A percentile compares a stretch with the other conserved stretches of the same genome.
Evolutionary conservation across 495 filamentous ascomycete species (phyloP).

Genomic region (Aspergillus carlsbadensis): DNA sequence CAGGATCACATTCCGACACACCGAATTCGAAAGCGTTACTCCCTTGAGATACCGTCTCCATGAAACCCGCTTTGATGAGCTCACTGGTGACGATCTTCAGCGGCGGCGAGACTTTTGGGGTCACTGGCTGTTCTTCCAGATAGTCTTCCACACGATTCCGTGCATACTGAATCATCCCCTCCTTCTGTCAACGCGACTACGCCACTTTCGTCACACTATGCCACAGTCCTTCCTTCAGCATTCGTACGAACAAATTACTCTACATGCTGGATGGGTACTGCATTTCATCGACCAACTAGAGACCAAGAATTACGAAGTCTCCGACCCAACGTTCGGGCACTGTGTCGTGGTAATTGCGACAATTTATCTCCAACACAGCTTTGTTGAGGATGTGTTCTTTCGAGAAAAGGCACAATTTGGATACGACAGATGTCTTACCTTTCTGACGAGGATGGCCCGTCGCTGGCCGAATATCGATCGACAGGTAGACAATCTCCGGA

Average conservation of each 20-base stretch:
- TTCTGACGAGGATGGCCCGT: slow-evolving; percentile 1
- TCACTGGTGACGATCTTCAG: background rate
- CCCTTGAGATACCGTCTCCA: slow-evolving; percentile 9
- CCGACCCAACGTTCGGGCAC: slow-evolving; percentile 7
- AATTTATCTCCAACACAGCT: slow-evolving; percentile 12
- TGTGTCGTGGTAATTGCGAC: slow-evolving; percentile 6
- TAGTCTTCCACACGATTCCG: slow-evolving; percentile 9
- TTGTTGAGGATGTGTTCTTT: slow-evolving; percentile 11
- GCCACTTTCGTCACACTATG: slow-evolving; percentile 11
- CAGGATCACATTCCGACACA: slow-evolving; percentile 10
- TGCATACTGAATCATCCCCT: slow-evolving; percentile 11
- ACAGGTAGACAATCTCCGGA: slow-evolving; percentile 10
- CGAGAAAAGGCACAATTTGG: slow-evolving; percentile 10
- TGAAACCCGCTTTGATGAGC: slow-evolving; percentile 8
- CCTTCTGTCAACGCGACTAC: slow-evolving; percentile 4
- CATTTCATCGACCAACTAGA: slow-evolving; percentile 7
- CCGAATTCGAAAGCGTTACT: slow-evolving; percentile 11
- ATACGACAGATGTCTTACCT: slow-evolving; percentile 5
- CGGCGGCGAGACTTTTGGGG: slow-evolving; percentile 7
- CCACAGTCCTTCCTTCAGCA: slow-evolving; percentile 10
- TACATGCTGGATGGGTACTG: slow-evolving; percentile 9
- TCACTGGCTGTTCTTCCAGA: slow-evolving; percentile 12
- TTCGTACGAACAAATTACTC: slow-evolving; percentile 9
- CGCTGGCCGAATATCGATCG: slow-evolving; percentile 7
- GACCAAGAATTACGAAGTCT: slow-evolving; percentile 4